phyloP scores from a whole-genome alignment of 257 asterid genomes.

The Petunia axillaris region DNA sequence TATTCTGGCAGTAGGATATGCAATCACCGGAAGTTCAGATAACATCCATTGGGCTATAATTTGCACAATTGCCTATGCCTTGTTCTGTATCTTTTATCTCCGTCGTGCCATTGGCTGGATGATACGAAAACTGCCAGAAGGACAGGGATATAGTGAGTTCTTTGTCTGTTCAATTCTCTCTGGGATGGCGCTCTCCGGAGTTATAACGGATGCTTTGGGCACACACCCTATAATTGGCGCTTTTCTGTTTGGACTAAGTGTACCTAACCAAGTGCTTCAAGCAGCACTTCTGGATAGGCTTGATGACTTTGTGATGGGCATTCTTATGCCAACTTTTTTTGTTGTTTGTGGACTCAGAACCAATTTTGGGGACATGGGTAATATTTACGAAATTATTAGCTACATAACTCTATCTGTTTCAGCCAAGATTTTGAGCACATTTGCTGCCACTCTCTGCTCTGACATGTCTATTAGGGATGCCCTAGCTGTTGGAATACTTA shows the following conservation, averaged over 20 bases:
- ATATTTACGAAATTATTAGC: slow-evolving; percentile 25
- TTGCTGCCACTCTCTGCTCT: slow-evolving; percentile 38
- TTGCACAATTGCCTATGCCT: slow-evolving; percentile 41
- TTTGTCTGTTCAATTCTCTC: slow-evolving; percentile 65
- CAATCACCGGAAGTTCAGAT: slow-evolving; percentile 37
- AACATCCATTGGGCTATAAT: slow-evolving; percentile 51
- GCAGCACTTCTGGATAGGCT: slow-evolving; percentile 67
- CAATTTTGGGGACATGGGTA: slow-evolving; percentile 40
- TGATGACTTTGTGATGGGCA: slow-evolving; percentile 75
- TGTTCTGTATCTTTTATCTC: slow-evolving; percentile 49
- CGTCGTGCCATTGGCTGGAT: slow-evolving; percentile 75
- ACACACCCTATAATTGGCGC: slow-evolving; percentile 97
- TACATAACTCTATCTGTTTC: slow-evolving; percentile 35
- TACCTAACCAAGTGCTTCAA: slow-evolving; percentile 75
- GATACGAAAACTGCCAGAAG: slow-evolving; percentile 64
- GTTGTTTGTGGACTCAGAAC: slow-evolving; percentile 80
- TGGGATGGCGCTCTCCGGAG: slow-evolving; percentile 58
- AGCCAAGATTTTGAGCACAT: slow-evolving; percentile 55
- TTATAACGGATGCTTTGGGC: slow-evolving; percentile 65
- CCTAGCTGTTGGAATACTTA: slow-evolving; percentile 60
- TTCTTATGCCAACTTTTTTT: slow-evolving; percentile 78
- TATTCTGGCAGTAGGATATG: slow-evolving; percentile 54
- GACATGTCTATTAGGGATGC: slow-evolving; percentile 57
- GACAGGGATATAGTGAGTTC: slow-evolving; percentile 85
- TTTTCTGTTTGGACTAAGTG: slow-evolving; percentile 69